Evolutionary conservation across 2,329 filamentous ascomycete species (phyloP), one percentile per base, ranked within the genome.

Genomic region (Penicillium expansum): DNA sequence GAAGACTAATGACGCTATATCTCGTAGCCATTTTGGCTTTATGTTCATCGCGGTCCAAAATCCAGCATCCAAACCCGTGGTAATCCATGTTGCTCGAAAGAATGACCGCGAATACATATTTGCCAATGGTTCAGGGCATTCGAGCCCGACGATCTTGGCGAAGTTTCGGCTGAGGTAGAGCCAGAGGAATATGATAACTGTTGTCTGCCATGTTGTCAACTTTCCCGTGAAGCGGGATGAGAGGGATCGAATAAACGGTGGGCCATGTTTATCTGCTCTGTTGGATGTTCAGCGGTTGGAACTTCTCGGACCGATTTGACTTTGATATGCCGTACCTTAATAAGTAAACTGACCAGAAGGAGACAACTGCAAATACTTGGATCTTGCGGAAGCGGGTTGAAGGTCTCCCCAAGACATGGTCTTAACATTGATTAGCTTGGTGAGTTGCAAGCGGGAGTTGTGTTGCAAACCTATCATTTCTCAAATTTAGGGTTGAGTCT

Each of bases 21-120:
- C 92, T 38, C 92, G 83, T 41, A 96, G 65, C 85, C 90, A 92
- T 67, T 89, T 92, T 47, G 81, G 81, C 55, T 84, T 85, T 62
- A 99, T 92, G 67, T 86, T 88, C 94, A 99, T 99, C 33, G 94
- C 94, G 0, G 92, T 96, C 94, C 94, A 99, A 74, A 97, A 99
- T 1, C 94, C 94, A 6, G 94, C 94, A 68, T 99, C 94, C 59
- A 99, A 77, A 0, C 92, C 94, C 0, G 94, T 99, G 52, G 94
- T 87, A 16, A 97, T 85, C 94, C 94, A 99, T 71, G 94, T 99
- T 54, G 94, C 94, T 48, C 94, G 88, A 74, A 96, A 99, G 77
- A 95, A 99, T 29, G 90, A 87, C 50, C 91, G 83, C 53, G 90
- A 91, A 77, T 99, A 99, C 72, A 97, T 88, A 70, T 96, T 96